Evolutionary conservation across 2,329 filamentous ascomycete species (phyloP), one percentile per base, ranked within the genome.

Genomic region (Arthrobotrys iridis): DNA sequence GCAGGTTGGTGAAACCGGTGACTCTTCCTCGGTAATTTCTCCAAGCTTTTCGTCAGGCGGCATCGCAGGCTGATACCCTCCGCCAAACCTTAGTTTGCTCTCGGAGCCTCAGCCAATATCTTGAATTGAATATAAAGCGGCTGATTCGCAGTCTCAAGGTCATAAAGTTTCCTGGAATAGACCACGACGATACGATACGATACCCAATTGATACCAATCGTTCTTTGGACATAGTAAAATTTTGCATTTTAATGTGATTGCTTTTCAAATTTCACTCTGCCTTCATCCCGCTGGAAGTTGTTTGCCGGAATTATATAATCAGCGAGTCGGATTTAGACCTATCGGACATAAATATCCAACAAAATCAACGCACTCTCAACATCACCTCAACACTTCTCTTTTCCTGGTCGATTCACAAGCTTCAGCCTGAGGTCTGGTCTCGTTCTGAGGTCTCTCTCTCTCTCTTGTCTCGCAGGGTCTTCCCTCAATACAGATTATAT

Each of bases 31-130:
- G 26, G 7, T 59, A 30, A 22, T 22, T 37, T 4, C 3, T 55
- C 4, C 50, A n/a, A 37, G 28, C 18, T 43, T 37, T 35, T 24
- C 18, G 63, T 37, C 48, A 57, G 66, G 66, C 66, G 66, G 26
- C 26, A 50, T 58, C 18, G 58, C 11, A 64, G 66, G 66, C 66
- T 63, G 66, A 64, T 62, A 67, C 40, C 8, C 7, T n/a, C n/a
- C 2, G 20, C 20, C 46, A 18, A 15, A 33, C 26, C 7, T 52
- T 1, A 35, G 37, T n/a, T 11, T 3, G 7, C n/a, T 18, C 15
- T 48, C 24, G 1, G 1, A 15, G 45, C 11, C 22, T 30, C 8
- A n/a, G n/a, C n/a, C 1, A 10, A 8, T n/a, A 15, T 52, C 2
- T 26, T 15, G 28, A 20, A 6, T 13, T 7, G 7, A 35, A 33